Conservation (phyloP, 108 stramenopile genomes). For the Stephanodiscus triporus region DNA sequence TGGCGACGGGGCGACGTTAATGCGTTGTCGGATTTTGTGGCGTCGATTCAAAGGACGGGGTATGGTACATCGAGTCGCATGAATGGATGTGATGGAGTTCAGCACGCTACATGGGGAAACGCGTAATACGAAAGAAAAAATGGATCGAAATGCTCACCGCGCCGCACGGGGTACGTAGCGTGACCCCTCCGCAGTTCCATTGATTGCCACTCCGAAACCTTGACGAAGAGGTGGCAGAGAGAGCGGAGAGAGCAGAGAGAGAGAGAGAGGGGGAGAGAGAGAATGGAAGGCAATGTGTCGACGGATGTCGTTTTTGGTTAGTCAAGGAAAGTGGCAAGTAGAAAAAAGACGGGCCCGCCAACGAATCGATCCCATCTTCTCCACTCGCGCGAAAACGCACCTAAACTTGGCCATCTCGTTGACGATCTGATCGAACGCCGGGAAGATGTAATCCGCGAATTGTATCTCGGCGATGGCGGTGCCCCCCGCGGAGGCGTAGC, state of each 20-base stretch:
- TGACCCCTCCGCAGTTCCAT: conserved; percentile 96
- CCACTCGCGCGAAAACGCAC: conserved; percentile 2
- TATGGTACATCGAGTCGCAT: too few relatives aligned
- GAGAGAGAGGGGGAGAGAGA: not conserved
- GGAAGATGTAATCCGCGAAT: conserved; percentile 94
- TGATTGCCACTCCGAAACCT: conserved; percentile 93
- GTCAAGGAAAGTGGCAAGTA: too few relatives aligned
- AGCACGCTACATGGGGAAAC: too few relatives aligned
- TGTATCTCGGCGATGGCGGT: conserved; percentile 98
- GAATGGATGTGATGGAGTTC: too few relatives aligned
- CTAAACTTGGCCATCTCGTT: conserved; percentile 97
- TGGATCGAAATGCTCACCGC: conserved; percentile 68
- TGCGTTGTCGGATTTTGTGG: not conserved
- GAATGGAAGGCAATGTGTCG: not conserved
- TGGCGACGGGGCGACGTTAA: not conserved
- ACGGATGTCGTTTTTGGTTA: too few relatives aligned
- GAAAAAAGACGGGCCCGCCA: too few relatives aligned
- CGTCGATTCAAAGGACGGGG: not conserved
- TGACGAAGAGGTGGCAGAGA: too few relatives aligned
- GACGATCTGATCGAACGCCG: conserved; percentile 98
- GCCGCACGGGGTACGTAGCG: conserved; percentile 92
- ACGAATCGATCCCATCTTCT: too few relatives aligned
- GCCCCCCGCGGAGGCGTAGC: conserved; percentile 93
- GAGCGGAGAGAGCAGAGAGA: too few relatives aligned
- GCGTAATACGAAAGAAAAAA: not conserved